These are phyloP conservation scores for Diaporthe eres DNA, from an alignment of 2,329 filamentous ascomycete species.

Conservation along the genomic window DNA sequence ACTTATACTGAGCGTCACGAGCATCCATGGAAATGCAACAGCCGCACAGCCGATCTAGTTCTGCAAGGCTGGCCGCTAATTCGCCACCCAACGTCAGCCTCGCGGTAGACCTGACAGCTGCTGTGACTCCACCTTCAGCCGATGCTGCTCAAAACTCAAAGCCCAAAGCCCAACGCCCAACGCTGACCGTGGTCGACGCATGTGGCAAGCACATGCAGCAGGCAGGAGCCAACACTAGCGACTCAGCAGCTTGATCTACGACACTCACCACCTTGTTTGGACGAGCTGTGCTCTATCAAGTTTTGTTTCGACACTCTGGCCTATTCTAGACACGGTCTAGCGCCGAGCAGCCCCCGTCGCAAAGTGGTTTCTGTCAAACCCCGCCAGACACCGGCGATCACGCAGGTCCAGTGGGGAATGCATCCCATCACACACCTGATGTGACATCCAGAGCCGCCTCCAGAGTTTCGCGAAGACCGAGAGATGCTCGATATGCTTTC, in stretches of 20 bases:
- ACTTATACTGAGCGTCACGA: background rate
- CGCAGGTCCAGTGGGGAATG: constrained; percentile 26
- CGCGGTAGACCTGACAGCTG: background rate
- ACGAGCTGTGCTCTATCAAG: constrained; percentile 1
- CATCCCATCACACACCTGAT: constrained; percentile 15
- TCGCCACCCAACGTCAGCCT: background rate
- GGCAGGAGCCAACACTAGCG: background rate
- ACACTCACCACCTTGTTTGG: background rate
- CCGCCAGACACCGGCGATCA: constrained; percentile 25
- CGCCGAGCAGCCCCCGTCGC: constrained; percentile 27
- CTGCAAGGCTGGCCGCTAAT: constrained; percentile 6
- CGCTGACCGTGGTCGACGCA: background rate
- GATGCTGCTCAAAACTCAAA: background rate
- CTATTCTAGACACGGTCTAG: constrained; percentile 9
- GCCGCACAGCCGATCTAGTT: background rate
- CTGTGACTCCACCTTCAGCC: background rate
- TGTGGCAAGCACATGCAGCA: background rate
- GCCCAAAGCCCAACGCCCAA: background rate
- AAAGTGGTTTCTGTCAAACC: constrained; percentile 27
- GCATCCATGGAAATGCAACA: background rate
- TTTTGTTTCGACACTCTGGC: constrained; percentile 21
- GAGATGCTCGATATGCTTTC: background rate
- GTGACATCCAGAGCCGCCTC: background rate
- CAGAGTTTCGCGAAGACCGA: constrained; percentile 7
- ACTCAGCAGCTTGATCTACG: background rate